Base-by-base conservation (phyloP, 176 grass and related monocot genomes). In the Musa troglodytarum region DNA sequence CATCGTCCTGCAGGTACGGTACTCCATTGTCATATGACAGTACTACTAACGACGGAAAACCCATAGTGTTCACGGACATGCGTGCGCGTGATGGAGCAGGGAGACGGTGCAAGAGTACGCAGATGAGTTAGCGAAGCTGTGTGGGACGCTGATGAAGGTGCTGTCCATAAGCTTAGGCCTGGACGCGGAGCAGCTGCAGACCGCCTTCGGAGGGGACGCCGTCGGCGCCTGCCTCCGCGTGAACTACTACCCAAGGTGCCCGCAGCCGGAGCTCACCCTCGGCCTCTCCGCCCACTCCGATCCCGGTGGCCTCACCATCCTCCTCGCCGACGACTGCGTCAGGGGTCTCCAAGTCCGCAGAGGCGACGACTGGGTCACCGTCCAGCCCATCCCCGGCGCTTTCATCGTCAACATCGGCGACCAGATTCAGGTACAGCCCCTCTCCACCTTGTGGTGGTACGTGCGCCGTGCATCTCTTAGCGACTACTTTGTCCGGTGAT, bases 211-310 rank as follows among this genome's bases (percentile, higher is more conserved):
- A 11, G 75, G 75, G 17, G 68, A 82, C 11, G 69, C 74, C 1
- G 72, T 75, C 29, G 84, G 80, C 11, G 74, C 65, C 3, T 34
- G 58, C 50, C n/a, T 86, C 11, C 71, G 84, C 50, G 74, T 53
- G 10, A 82, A 79, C 63, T 86, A 82, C 23, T 86, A 82, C 75
- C 84, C 84, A 9, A 86, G 79, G 71, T 86, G 84, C 75, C 84
- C 84, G 25, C 74, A 86, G 57, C 84, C 84, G 11, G 84, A 86
- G 53, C 84, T 86, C 21, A 74, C 79, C 20, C 75, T 86, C 13
- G 84, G 84, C 20, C 69, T 86, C 20, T 86, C 84, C 3, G 23
- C 79, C 1, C 84, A 86, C 74, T 82, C 84, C 1, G 84, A 86
- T 23, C 84, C 84, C 21, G 84, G 84, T 9, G 84, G 59, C 0